phyloP scores from a whole-genome alignment of 2,329 filamentous ascomycete species.

The Akanthomyces dipterigenus region DNA sequence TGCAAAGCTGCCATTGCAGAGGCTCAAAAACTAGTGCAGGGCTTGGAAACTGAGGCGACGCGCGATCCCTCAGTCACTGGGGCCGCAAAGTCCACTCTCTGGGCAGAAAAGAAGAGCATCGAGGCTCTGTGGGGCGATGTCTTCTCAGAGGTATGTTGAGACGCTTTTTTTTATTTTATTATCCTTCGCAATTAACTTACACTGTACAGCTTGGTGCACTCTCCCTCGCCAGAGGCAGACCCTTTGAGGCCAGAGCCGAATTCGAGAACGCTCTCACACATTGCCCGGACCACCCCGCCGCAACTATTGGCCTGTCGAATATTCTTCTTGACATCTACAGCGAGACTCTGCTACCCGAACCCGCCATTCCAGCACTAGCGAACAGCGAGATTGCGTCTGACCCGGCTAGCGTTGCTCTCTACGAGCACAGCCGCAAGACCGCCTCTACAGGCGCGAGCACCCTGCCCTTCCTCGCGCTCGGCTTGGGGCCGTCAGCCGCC shows the following conservation, averaged over 20 bases:
- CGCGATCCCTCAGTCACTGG: slow-evolving; percentile 56
- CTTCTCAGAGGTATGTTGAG: slow-evolving; percentile 62
- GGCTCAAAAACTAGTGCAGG: slow-evolving; percentile 67
- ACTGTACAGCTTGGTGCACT: slow-evolving; percentile 57
- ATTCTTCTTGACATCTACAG: slow-evolving; percentile 82
- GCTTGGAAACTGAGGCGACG: slow-evolving; percentile 60
- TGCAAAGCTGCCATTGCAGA: slow-evolving; percentile 73
- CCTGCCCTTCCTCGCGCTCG: slow-evolving; percentile 41
- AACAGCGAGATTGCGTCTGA: slow-evolving; percentile 14
- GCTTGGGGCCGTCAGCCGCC: slow-evolving; percentile 29
- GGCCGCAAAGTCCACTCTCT: slow-evolving; percentile 58
- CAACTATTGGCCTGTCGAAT: slow-evolving; percentile 75
- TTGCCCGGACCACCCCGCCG: slow-evolving; percentile 70
- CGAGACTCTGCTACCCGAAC: slow-evolving; percentile 55
- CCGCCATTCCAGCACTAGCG: slow-evolving; percentile 42
- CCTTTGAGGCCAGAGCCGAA: slow-evolving; percentile 63
- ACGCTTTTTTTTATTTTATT: neutral
- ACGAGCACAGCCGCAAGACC: slow-evolving; percentile 8
- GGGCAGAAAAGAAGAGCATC: slow-evolving; percentile 74
- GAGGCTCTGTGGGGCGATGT: slow-evolving; percentile 83
- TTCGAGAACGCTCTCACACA: slow-evolving; percentile 80
- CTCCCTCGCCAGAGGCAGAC: slow-evolving; percentile 51
- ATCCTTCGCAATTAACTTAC: slow-evolving; percentile 2
- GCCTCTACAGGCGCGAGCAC: slow-evolving; percentile 10
- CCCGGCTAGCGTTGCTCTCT: slow-evolving; percentile 13